Conservation (phyloP, 441 rosid species). For the Aleurites moluccanus region DNA sequence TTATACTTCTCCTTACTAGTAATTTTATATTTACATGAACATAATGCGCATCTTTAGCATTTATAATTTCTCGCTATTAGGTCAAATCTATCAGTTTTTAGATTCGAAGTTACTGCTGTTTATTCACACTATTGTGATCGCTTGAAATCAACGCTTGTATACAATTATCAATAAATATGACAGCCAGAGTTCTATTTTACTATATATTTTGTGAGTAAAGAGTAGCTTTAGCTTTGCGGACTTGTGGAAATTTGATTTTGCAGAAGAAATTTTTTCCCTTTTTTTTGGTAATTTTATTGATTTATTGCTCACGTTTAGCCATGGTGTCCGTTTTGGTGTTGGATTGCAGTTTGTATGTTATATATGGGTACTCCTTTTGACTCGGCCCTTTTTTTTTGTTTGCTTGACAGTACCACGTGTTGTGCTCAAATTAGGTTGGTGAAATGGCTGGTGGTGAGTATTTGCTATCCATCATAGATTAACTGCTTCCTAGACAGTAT, state of each 20-base stretch:
- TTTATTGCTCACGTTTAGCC: not conserved
- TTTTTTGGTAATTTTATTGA: not conserved
- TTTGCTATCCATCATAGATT: not conserved
- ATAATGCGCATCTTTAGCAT: not conserved
- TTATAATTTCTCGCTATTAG: not conserved
- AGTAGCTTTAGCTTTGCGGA: not conserved
- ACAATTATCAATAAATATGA: not conserved
- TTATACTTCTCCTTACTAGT: not conserved
- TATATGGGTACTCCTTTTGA: not conserved
- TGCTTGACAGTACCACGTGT: not conserved
- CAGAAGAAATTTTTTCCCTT: not conserved
- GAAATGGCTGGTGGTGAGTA: constrained; percentile 29
- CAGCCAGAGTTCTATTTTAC: no score
- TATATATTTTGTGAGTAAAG: not conserved
- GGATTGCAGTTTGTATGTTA: not conserved
- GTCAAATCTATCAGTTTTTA: not conserved
- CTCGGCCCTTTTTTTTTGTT: not conserved
- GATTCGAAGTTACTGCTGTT: not conserved
- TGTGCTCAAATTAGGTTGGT: not conserved
- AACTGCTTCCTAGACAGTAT: not conserved
- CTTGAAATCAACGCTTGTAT: not conserved
- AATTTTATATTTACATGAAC: not conserved
- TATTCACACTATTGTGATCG: not conserved
- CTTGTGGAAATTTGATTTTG: no score
- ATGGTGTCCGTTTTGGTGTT: not conserved